phyloP scores from a whole-genome alignment of 805 yeast genomes.

The Starmera quercuum region DNA sequence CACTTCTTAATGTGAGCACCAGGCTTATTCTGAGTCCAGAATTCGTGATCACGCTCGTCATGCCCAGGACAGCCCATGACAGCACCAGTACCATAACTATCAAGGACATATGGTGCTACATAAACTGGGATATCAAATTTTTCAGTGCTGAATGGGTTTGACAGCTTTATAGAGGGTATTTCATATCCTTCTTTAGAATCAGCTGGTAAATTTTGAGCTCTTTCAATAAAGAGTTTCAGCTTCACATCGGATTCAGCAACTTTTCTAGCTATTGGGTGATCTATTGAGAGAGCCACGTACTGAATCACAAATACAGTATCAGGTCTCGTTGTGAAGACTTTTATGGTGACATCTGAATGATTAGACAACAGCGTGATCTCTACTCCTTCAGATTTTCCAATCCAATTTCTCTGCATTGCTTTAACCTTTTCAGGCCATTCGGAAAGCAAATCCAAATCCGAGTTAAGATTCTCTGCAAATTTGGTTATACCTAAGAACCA shows the following conservation, averaged over 20 bases:
- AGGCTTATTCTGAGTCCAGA: slow-evolving; percentile 66
- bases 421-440: slow-evolving; percentile 89
- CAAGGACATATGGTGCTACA: slow-evolving; percentile 86
- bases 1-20: slow-evolving; percentile 12
- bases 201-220: slow-evolving; percentile 27
- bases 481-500: slow-evolving; percentile 92
- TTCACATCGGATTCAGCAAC: slow-evolving; percentile 29
- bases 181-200: slow-evolving; percentile 56
- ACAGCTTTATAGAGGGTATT: slow-evolving; percentile 34
- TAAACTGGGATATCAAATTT: slow-evolving; percentile 56
- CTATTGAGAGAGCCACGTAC: slow-evolving; percentile 68
- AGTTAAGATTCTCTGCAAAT: slow-evolving; percentile 59
- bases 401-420: slow-evolving; percentile 91
- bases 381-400: slow-evolving; percentile 81
- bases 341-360: slow-evolving; percentile 21
- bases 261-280: slow-evolving; percentile 52
- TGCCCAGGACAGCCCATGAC: slow-evolving; percentile 99
- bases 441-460: slow-evolving; percentile 52
- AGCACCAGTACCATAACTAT: slow-evolving; percentile 82
- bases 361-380: slow-evolving; percentile 46
- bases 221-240: slow-evolving; percentile 39
- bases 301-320: slow-evolving; percentile 84
- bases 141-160: slow-evolving; percentile 50
- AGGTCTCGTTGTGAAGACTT: slow-evolving; percentile 80
- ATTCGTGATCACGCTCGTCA: slow-evolving; percentile 74